A percentile compares a stretch with the other conserved stretches of the same genome.
These are phyloP conservation scores for Gastroboletus turbinatus DNA, from an alignment of 1,284 basidiomycete species.

Conservation along the genomic window DNA sequence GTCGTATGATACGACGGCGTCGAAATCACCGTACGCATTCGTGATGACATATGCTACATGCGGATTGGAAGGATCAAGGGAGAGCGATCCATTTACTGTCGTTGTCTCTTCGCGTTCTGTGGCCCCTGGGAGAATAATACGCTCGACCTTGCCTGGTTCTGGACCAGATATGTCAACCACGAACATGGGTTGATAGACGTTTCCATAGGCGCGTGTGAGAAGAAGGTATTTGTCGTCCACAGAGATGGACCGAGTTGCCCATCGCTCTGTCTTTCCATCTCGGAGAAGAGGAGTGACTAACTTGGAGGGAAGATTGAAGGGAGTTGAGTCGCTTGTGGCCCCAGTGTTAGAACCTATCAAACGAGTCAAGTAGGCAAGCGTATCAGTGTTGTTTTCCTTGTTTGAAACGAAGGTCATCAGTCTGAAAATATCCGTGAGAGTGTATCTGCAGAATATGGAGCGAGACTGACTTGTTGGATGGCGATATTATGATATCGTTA, in stretches of 20 bases:
- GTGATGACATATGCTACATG: constrained; percentile 34
- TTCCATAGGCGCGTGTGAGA: constrained; percentile 27
- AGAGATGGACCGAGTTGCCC: constrained; percentile 31
- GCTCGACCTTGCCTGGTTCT: constrained; percentile 24
- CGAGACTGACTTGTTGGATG: constrained; percentile 33
- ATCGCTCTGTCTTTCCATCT: constrained; percentile 32
- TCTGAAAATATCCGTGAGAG: constrained; percentile 20
- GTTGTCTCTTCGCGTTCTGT: constrained; percentile 32
- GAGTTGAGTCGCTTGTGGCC: constrained; percentile 20
- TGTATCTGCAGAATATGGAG: neutral
- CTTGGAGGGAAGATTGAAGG: constrained; percentile 31
- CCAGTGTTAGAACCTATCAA: constrained; percentile 32
- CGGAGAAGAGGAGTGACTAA: constrained; percentile 32
- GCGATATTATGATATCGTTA: constrained; percentile 25
- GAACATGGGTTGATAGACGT: constrained; percentile 32
- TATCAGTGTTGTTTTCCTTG: constrained; percentile 38
- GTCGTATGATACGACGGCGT: constrained; percentile 35
- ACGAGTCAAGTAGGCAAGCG: constrained; percentile 33
- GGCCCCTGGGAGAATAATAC: constrained; percentile 33
- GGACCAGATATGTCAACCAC: constrained; percentile 35
- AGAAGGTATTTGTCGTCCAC: constrained; percentile 37
- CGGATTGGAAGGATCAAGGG: constrained; percentile 26
- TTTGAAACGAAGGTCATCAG: constrained; percentile 38
- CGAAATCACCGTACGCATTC: constrained; percentile 38
- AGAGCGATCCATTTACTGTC: constrained; percentile 25